phyloP scores from a whole-genome alignment of 352 stramenopile species.

The Pythium sukuiense region DNA sequence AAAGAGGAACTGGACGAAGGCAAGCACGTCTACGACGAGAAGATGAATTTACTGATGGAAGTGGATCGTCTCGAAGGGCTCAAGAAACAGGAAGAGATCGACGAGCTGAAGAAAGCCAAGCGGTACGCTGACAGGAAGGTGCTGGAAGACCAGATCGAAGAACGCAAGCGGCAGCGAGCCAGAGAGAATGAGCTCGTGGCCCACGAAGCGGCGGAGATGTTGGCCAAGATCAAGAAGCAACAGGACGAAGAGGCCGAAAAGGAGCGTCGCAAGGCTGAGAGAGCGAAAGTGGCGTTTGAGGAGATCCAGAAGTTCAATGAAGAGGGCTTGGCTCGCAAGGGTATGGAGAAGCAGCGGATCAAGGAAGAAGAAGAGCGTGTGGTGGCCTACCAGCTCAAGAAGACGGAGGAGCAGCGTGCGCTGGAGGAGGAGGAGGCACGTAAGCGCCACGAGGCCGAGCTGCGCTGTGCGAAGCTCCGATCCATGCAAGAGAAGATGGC shows the following conservation, averaged over 20 bases:
- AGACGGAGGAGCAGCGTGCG: slow-evolving; percentile 59
- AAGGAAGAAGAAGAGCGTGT: slow-evolving; percentile 78
- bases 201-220: slow-evolving; percentile 89
- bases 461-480: slow-evolving; percentile 72
- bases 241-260: slow-evolving; percentile 73
- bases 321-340: slow-evolving; percentile 41
- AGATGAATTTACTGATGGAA: slow-evolving; percentile 95
- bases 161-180: slow-evolving; percentile 50
- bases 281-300: slow-evolving; percentile 57
- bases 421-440: slow-evolving; percentile 66
- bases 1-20: slow-evolving; percentile 64
- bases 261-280: slow-evolving; percentile 60
- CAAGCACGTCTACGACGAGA: slow-evolving; percentile 90
- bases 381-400: slow-evolving; percentile 70
- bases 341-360: slow-evolving; percentile 72
- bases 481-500: slow-evolving; percentile 87
- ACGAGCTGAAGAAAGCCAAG: slow-evolving; percentile 89
- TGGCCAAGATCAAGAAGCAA: slow-evolving; percentile 80
- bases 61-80: slow-evolving; percentile 92
- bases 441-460: slow-evolving; percentile 69
- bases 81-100: slow-evolving; percentile 86
- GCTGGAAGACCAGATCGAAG: slow-evolving; percentile 86
- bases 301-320: slow-evolving; percentile 79
- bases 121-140: slow-evolving; percentile 81
- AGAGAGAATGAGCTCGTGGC: slow-evolving; percentile 41